Evolutionary conservation across 257 asterid genomes (phyloP).

Genomic region (Marsdenia floribunda): DNA sequence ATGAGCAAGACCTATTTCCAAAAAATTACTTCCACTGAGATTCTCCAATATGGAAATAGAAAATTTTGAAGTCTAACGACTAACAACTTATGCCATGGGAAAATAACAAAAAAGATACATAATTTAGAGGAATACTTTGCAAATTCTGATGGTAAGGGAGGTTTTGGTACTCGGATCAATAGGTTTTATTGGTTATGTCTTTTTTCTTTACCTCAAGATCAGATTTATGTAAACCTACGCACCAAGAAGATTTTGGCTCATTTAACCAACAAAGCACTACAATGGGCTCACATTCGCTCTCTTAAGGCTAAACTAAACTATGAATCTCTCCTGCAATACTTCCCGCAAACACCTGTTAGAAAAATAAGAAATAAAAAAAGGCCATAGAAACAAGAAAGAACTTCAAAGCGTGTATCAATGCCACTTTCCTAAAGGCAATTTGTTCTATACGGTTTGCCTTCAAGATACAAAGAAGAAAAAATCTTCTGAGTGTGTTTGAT

Average conservation of each 20-base stretch:
- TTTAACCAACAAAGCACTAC: neutral
- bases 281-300: neutral
- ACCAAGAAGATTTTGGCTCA: neutral
- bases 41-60: neutral
- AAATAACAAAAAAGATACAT: neutral
- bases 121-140: too few species aligned
- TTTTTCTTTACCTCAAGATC: neutral
- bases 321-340: neutral
- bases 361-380: too few species aligned
- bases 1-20: conserved; percentile 55
- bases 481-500: too few species aligned
- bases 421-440: too few species aligned
- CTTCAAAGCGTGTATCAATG: too few species aligned
- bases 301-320: neutral
- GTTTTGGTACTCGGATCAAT: too few species aligned
- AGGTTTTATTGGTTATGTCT: neutral
- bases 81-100: neutral
- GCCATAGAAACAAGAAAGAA: too few species aligned
- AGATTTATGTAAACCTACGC: neutral
- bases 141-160: neutral
- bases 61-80: neutral
- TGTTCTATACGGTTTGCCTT: too few species aligned
- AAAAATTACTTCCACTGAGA: conserved; percentile 12
- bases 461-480: too few species aligned
- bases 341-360: neutral